Base-by-base conservation (phyloP, 768 basidiomycete species). In the Leccinum subgranulosum region DNA sequence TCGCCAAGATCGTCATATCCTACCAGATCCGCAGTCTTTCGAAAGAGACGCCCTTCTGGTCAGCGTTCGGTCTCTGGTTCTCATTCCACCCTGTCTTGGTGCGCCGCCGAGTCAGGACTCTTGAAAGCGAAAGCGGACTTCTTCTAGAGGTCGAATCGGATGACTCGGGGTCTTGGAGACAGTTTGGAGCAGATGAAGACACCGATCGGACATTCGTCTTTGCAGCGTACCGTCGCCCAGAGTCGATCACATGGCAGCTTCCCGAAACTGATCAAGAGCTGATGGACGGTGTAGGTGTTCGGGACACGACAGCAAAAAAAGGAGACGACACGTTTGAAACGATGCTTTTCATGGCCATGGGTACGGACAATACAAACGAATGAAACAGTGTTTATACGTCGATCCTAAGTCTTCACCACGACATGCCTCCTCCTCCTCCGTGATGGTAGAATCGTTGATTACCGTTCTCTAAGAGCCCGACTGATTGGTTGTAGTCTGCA, bases 11-110 rank as follows among this genome's bases (percentile, higher is more conserved):
- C 49, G 69, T 88, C 29, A 82, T 93, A 33, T 87, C 90, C 0
- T 94, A 91, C 77, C 89, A 85, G 70, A 75, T 89, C 17, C 84
- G 91, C 25, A 90, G 86, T 59, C 76, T 90, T 29, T 58, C 79
- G 1, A 90, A 88, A 62, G 92, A 93, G 67, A 76, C 81, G 0
- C 75, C 83, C 0, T 94, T 93, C 70, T 93, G 91, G 90, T 75
- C 78, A 4, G 85, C 86, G 2, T 90, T 94, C 61, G 91, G 91
- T 19, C 71, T 88, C 19, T 92, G 88, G 88, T 92, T 90, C 70
- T 64, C 76, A 21, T 91, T 84, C 59, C 65, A 71, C 45, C 87
- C 85, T 4, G 81, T 87, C 5, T 72, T 86, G 15, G 66, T 65
- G 11, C 75, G 51, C 21, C 21, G 27, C 15, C 41, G 43, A 5